Conservation (phyloP, 345 rosid species). For the Pelargonium nanum region DNA sequence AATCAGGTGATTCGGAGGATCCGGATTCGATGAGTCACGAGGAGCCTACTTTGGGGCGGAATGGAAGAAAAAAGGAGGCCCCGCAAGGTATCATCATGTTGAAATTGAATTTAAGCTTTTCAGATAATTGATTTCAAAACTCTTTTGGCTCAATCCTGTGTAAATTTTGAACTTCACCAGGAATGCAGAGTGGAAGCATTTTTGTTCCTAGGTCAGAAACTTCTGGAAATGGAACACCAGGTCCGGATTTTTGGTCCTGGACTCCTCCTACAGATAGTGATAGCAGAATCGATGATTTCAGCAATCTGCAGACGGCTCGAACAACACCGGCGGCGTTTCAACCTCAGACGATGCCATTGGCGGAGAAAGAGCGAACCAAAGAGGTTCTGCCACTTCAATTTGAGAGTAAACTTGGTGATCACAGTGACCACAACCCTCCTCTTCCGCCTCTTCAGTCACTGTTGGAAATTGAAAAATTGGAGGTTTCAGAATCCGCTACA, state of each 20-base stretch:
- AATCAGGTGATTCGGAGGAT: background rate
- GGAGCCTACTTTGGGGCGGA: background rate
- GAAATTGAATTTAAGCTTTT: too few species aligned
- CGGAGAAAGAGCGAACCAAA: conserved; percentile 44
- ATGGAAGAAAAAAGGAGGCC: background rate
- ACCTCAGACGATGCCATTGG: conserved; percentile 26
- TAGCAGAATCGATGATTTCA: conserved; percentile 10
- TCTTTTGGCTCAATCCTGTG: too few species aligned
- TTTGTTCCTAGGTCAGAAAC: conserved; percentile 30
- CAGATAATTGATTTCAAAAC: too few species aligned
- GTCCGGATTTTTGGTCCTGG: conserved; percentile 98
- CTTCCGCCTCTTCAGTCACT: conserved; percentile 71
- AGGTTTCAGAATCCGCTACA: conserved; percentile 19
- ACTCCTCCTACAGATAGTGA: conserved; percentile 44
- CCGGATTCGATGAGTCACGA: background rate
- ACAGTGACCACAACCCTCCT: conserved; percentile 21
- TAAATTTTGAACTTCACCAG: conserved; percentile 24
- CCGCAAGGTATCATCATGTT: background rate
- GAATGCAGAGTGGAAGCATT: conserved; percentile 24
- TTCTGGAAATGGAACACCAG: conserved; percentile 49
- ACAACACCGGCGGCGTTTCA: conserved; percentile 25
- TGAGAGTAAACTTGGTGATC: conserved; percentile 49
- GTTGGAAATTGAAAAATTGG: conserved; percentile 34
- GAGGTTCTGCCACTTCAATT: conserved; percentile 61
- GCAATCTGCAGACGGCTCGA: conserved; percentile 17